Percentiles rank a stretch among this genome's conserved stretches.
These are phyloP conservation scores for Salix caprea DNA, from an alignment of 345 rosid species.

Conservation along the genomic window DNA sequence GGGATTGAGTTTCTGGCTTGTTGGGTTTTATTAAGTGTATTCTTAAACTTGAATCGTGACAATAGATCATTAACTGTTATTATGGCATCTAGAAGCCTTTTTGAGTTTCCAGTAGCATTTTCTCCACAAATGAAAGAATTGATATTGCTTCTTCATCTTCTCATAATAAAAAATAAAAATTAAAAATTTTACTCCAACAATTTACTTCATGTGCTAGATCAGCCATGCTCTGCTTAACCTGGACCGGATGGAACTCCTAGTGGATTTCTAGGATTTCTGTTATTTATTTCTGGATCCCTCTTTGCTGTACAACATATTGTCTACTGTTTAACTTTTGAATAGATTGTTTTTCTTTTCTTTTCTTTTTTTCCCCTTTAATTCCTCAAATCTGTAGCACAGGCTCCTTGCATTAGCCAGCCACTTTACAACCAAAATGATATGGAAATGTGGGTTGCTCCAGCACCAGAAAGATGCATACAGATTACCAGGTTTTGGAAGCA, in stretches of 20 bases:
- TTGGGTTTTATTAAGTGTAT: background rate
- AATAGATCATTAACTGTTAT: background rate
- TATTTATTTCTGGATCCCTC: background rate
- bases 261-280: background rate
- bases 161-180: too few species aligned
- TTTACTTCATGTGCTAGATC: background rate
- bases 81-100: background rate
- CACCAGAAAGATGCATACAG: slow-evolving; percentile 44
- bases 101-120: background rate
- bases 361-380: background rate
- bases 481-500: slow-evolving; percentile 33
- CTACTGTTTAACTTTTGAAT: background rate
- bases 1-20: background rate
- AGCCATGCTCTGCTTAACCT: background rate
- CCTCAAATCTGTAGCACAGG: slow-evolving; percentile 46
- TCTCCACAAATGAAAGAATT: background rate
- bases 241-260: background rate
- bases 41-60: background rate
- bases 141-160: background rate
- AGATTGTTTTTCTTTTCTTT: background rate
- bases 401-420: slow-evolving; percentile 71
- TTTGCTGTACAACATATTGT: background rate
- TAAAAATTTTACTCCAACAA: too few species aligned
- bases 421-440: slow-evolving; percentile 83
- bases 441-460: slow-evolving; percentile 59